Base-by-base conservation (phyloP, 164 flowering plant genomes). In the Piper longum region DNA sequence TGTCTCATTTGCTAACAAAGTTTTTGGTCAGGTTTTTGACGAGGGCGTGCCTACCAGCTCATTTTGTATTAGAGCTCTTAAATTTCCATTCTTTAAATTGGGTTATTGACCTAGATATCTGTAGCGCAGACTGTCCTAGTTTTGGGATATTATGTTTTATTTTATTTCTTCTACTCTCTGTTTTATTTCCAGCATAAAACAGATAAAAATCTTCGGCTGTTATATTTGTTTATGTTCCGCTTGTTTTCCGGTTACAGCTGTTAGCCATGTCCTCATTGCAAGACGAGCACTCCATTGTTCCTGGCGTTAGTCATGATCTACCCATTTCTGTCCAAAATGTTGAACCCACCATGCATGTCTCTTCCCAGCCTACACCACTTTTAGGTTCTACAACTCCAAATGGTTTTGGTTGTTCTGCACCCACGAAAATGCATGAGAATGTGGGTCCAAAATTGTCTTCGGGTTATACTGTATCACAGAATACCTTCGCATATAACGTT, bases 401-500 rank as follows among this genome's bases (percentile, higher is more conserved):
- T 62, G 64, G 41, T 59, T 70, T 74, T 58, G 66, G 41, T 69
- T 64, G 62, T 64, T 18, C 62, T 52, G 12, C 72, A 43, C 69
- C 36, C 59, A 72, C 74, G 43, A 16, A 52, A 36, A 26, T 19
- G 17, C 71, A 70, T 69, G 78, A 74, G 54, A 58, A 76, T 55
- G 57, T 61, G 19, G 66, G 39, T 45, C 43, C 72, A 61, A 74
- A 67, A 58, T 58, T 67, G 58, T 62, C 67, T n/a, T 65, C 74
- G 6, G 73, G 76, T 14, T 70, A 62, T 69, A 68, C 61, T 56
- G 62, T 65, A 41, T 69, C 73, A 17, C 61, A 72, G 39, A 69
- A 79, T 62, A 67, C 77, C 59, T 73, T 77, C 64, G 66, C 77
- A 7, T 80, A 75, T 54, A 60, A 57, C 44, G 65, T 69, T 64